Conservation (phyloP, 352 stramenopile species). For the Nothophytophthora sp. region DNA sequence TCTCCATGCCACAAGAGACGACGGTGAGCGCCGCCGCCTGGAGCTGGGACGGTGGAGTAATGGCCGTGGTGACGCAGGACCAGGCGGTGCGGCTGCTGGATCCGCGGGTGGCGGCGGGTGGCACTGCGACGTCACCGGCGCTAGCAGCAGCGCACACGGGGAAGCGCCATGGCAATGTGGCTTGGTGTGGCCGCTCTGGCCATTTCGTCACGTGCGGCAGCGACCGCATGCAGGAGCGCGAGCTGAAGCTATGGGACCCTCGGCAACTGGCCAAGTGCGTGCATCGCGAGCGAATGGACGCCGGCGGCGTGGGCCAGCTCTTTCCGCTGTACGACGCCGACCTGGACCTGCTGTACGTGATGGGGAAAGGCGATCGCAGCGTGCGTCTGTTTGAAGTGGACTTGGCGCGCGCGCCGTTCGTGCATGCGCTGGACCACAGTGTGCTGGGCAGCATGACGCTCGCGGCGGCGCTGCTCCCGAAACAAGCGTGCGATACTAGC, state of each 20-base stretch:
- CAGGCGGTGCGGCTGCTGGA: constrained; percentile 59
- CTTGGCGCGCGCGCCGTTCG: constrained; percentile 22
- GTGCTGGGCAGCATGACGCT: constrained; percentile 57
- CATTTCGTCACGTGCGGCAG: constrained; percentile 65
- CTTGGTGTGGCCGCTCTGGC: constrained; percentile 56
- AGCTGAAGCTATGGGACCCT: constrained; percentile 80
- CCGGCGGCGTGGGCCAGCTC: constrained; percentile 61
- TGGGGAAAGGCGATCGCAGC: constrained; percentile 72
- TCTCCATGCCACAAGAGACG: constrained; percentile 9
- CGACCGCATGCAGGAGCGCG: constrained; percentile 65
- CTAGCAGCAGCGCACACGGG: constrained; percentile 48
- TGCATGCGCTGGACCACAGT: constrained; percentile 58
- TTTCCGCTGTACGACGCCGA: constrained; percentile 75
- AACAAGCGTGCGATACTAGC: constrained; percentile 46
- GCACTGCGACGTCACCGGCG: not conserved
- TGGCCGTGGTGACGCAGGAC: constrained; percentile 44
- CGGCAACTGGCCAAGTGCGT: constrained; percentile 51
- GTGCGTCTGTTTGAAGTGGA: constrained; percentile 67
- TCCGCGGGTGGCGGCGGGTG: constrained; percentile 38
- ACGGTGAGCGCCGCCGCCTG: constrained; percentile 43
- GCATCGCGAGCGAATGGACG: constrained; percentile 62
- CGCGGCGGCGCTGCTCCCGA: constrained; percentile 53
- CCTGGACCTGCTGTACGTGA: constrained; percentile 65
- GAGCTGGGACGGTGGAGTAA: constrained; percentile 71
- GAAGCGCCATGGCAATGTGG: constrained; percentile 45